Evolutionary conservation across 495 filamentous ascomycete species (phyloP), one percentile per base, ranked within the genome.

Genomic region (Pyronema domesticum): DNA sequence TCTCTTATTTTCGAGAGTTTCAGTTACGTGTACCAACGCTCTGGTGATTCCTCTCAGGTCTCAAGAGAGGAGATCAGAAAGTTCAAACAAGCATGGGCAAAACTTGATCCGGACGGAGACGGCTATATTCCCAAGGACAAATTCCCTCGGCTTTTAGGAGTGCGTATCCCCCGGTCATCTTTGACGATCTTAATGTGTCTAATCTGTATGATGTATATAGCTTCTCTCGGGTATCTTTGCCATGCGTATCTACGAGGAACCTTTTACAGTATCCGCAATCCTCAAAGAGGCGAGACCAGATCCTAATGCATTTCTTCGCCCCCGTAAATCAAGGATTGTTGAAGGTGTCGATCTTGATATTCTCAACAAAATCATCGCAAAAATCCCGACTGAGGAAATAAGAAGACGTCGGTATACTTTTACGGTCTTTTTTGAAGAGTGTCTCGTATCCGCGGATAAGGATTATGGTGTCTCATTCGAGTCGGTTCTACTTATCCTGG

Each of bases 1-100:
- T 99, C 91, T 40, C 79, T 99, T 61, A 99, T 99, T 60, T 99
- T 88, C 68, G 91, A 99, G 72, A 95, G 89, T 71, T 99, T 99
- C 72, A 94, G 86, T 67, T 99, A 99, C 67, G 91, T 99, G 60
- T 99, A 95, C 65, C 91, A 99, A 69, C 77, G 87, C 55, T 95
- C 86, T 57, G 94, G 85, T 64, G 81, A 81, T 19, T 72, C 87
- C 51, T 88, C 86, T 36, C 79, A 80, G 34, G 80, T 96, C 46
- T 88, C 83, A 58, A 76, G 91, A 50, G 87, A 95, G 59, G 91
- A 99, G 64, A 83, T 94, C 53, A 80, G 91, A 36, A 82, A 87
- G 11, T 99, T 96, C 75, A 99, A 99, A 71, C 86, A 95, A 66
- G 91, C 91, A 0, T 99, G 91, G 91, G 86, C 91, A 40, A 89